phyloP scores from a whole-genome alignment of 2,329 filamentous ascomycete genomes.

The Colletotrichum kahawae region DNA sequence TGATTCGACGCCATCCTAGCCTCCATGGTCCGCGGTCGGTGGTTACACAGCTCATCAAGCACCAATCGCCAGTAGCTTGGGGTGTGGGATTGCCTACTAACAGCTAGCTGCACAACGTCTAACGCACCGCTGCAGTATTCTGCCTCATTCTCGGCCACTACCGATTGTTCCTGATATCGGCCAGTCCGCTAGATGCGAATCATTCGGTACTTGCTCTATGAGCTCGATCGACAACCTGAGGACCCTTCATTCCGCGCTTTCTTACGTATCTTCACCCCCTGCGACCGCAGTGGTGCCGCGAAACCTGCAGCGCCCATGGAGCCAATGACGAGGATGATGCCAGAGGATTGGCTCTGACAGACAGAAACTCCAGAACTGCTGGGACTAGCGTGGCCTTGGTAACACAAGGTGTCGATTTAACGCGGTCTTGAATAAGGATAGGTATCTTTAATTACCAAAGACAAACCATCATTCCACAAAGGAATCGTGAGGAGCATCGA shows the following conservation, averaged over 20 bases:
- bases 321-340: background rate
- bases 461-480: background rate
- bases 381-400: background rate
- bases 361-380: background rate
- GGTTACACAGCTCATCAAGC: background rate
- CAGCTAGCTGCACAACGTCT: constrained; percentile 3
- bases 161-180: background rate
- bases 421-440: background rate
- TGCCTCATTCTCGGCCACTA: background rate
- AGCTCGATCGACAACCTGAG: background rate
- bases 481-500: background rate
- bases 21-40: background rate
- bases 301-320: background rate
- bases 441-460: background rate
- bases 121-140: background rate
- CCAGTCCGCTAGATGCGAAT: background rate
- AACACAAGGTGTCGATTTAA: background rate
- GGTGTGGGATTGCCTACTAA: background rate
- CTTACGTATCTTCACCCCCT: background rate
- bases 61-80: background rate
- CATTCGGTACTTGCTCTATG: background rate
- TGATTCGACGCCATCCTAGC: background rate
- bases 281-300: background rate
- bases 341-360: background rate
- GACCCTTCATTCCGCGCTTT: background rate